Evolutionary conservation across 192 early-diverging fungal species (phyloP), one percentile per base, ranked within the genome.

Genomic region (Entrophospora sp.): DNA sequence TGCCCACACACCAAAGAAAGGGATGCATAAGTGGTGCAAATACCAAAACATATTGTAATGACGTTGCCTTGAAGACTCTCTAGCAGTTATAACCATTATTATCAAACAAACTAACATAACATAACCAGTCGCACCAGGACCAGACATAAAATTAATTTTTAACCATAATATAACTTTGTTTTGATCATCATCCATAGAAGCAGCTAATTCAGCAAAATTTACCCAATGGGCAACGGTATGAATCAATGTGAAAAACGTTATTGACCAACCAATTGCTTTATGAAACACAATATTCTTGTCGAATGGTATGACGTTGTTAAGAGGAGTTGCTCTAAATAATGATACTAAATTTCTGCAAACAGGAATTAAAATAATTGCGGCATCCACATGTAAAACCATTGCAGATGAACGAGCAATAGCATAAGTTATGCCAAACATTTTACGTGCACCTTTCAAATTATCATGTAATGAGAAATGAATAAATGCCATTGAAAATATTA

Each of bases 281-380:
- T 91, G 89, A 20, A 88, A 86, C 40, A 83, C 81, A 30, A 89
- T 77, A 73, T 85, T 83, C 73, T 87, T 80, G 69, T 91, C 87
- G 45, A 91, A 78, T 16, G 82, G 81, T n/a, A 91, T 72, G 37
- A 85, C 78, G 7, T 73, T 63, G 49, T 79, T 79, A 28, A 89
- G 71, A 22, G 85, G 77, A 1, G 80, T 80, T 36, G 75, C 75
- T 4, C 81, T 74, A 8, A 85, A 69, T 31, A 79, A 71, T 14
- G 71, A 65, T 55, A 88, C 70, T 20, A 84, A 71, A 18, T 87
- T 93, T 12, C 89, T 78, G 69, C 89, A 93, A 70, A 95, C 89
- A 27, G 91, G 87, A 58, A 93, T 74, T 27, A 93, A 75, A 45
- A 95, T 82, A 12, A 90, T 71, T 22, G 83, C 87, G 46, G 84